These are phyloP conservation scores for Plasmodium yoelii DNA, from an alignment of 169 alveolate species.

Conservation along the genomic window DNA sequence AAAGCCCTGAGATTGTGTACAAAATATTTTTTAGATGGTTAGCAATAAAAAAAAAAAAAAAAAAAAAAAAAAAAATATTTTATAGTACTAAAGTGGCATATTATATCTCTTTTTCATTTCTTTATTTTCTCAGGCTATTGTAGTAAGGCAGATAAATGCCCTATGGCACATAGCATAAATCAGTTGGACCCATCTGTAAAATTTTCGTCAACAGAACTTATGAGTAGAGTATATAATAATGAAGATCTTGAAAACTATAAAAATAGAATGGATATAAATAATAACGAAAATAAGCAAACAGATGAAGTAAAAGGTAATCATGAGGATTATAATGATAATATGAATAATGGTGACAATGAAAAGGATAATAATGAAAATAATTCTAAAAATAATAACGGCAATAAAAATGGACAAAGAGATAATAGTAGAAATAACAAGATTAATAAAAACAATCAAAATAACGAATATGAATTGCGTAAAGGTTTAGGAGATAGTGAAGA, in stretches of 20 bases:
- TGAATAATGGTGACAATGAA: neutral
- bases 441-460: neutral
- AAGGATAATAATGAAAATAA: neutral
- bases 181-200: slow-evolving; percentile 68
- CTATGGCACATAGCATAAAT: slow-evolving; percentile 61
- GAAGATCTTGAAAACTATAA: slow-evolving; percentile 8
- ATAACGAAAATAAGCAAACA: neutral
- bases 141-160: slow-evolving; percentile 46
- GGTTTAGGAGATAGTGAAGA: too few species aligned
- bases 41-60: neutral
- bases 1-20: slow-evolving; percentile 59
- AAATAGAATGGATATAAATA: neutral
- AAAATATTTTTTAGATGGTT: slow-evolving; percentile 53
- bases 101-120: slow-evolving; percentile 4
- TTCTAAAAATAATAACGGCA: neutral
- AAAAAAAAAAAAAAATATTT: too few species aligned
- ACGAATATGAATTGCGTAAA: neutral
- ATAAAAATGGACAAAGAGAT: slow-evolving; percentile 5
- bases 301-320: neutral
- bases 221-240: slow-evolving; percentile 24
- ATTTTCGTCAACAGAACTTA: slow-evolving; percentile 37
- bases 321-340: neutral
- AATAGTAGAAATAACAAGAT: neutral
- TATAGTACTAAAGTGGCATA: too few species aligned
- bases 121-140: slow-evolving; percentile 15